A percentile compares a stretch with the other conserved stretches of the same genome.
phyloP scores from a whole-genome alignment of 73 alveolate species.

The Blepharisma japonicum region DNA sequence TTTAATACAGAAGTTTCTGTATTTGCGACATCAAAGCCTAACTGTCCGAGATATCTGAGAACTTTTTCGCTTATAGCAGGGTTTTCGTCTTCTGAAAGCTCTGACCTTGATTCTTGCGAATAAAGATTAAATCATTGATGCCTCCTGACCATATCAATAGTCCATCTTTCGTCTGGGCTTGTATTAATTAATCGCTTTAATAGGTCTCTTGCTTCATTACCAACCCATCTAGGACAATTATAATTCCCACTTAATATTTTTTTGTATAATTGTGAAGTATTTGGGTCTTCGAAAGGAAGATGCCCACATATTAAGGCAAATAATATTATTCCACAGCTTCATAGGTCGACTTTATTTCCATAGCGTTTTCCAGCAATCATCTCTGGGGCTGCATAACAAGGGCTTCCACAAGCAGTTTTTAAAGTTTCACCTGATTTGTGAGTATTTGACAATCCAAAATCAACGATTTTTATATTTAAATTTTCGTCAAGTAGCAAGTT shows the following conservation, averaged over 20 bases:
- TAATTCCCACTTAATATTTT: slow-evolving; percentile 77
- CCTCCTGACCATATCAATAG: slow-evolving; percentile 73
- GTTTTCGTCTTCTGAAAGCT: too few species aligned
- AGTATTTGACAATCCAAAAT: slow-evolving; percentile 70
- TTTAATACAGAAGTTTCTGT: too few species aligned
- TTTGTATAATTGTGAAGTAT: slow-evolving; percentile 72
- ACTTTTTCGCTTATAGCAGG: too few species aligned
- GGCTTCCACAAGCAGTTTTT: slow-evolving; percentile 85
- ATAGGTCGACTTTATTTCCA: slow-evolving; percentile 72
- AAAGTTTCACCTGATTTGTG: slow-evolving; percentile 22
- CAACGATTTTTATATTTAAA: slow-evolving; percentile 75
- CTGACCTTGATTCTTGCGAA: not conserved
- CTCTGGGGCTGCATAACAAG: slow-evolving; percentile 94
- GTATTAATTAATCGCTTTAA: slow-evolving; percentile 75
- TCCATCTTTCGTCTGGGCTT: slow-evolving; percentile 79
- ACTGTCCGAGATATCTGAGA: too few species aligned
- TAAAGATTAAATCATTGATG: slow-evolving; percentile 81
- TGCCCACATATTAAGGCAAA: slow-evolving; percentile 91
- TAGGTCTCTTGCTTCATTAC: slow-evolving; percentile 60
- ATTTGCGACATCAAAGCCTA: too few species aligned
- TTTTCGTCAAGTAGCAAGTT: slow-evolving; percentile 72
- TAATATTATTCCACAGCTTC: slow-evolving; percentile 90
- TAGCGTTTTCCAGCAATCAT: slow-evolving; percentile 81
- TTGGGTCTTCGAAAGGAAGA: slow-evolving; percentile 89
- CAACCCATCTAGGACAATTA: slow-evolving; percentile 55